Evolutionary conservation across 2,329 filamentous ascomycete genomes (phyloP).

Genomic region (Xylaria sp.): DNA sequence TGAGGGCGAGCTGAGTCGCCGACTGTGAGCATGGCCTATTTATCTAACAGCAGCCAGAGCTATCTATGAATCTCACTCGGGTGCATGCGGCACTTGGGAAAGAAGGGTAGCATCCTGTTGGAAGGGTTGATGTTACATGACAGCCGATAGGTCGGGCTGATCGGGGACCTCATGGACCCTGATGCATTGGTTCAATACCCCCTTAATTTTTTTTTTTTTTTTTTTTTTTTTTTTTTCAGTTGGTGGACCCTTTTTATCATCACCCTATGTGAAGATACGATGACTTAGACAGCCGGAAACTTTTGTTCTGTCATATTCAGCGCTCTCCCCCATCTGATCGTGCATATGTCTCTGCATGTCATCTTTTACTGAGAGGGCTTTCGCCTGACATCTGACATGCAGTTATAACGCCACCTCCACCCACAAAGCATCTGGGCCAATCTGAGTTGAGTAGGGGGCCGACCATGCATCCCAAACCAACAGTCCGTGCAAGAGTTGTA

Average conservation of each 20-base stretch:
- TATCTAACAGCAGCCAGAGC: not conserved
- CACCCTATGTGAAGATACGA: not conserved
- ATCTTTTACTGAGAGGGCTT: not conserved
- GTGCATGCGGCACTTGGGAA: not conserved
- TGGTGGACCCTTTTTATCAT: not conserved
- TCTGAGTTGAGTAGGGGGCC: not conserved
- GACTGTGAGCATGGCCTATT: conserved; percentile 6
- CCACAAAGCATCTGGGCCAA: not conserved
- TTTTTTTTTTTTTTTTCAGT: not conserved
- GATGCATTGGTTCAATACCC: not conserved
- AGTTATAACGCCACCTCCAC: conserved; percentile 11
- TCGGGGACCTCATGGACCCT: conserved; percentile 5
- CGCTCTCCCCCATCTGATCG: not conserved
- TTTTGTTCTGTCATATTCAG: not conserved
- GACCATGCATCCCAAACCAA: not conserved
- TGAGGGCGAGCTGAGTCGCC: not conserved
- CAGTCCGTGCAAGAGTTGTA: not conserved
- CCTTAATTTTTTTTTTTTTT: not conserved
- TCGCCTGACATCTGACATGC: not conserved
- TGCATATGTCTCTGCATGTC: not conserved
- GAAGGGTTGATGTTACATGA: conserved; percentile 29
- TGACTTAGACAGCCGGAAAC: not conserved
- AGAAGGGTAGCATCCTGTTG: conserved; percentile 17
- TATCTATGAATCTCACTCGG: not conserved
- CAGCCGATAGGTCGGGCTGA: conserved; percentile 31